Base-by-base conservation (phyloP, 176 grass and related monocot genomes). In the Oryza brachyantha region DNA sequence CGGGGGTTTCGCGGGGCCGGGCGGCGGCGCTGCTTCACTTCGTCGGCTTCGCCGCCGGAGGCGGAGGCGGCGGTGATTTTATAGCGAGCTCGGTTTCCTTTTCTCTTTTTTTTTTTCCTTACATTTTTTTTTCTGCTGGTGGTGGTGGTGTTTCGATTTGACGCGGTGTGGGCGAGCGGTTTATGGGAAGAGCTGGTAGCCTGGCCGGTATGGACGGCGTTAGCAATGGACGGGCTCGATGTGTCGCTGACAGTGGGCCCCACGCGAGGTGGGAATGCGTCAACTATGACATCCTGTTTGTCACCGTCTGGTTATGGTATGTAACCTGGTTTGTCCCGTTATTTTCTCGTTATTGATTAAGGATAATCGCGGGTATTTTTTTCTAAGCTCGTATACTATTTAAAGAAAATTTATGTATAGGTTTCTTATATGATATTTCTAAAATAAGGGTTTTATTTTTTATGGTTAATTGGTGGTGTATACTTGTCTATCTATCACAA, bases 11-110 rank as follows among this genome's bases (percentile, higher is more conserved):
- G 19, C 46, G 41, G 38, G 13, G 26, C 45, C 12, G 69, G 77
- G 69, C 76, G 61, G 7, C 70, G 60, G 42, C 22, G 80, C 64
- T 68, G 84, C 62, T 75, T 72, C 57, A 28, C 71, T 66, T 61
- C 40, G 68, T 78, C 43, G 83, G 75, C 66, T 84, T 72, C 77
- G 84, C 41, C 74, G 42, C 70, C 58, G 40, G 45, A 52, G 83
- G 0, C 26, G 52, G 35, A 38, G 34, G 31, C 45, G 76, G 42
- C 7, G 46, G 58, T 45, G 66, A 46, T 76, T 79, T 88, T 86
- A 76, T 86, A 74, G 38, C n/a, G 77, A 21, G 42, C 72, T 45
- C 29, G 5, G 50, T 29, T 39, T 45, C 63, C 82, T 50, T 5
- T 6, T 14, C 24, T 35, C 26, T 67, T 74, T 14, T 65, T 17